Base-by-base conservation (phyloP, 805 yeast genomes). In the Pichia insulana region DNA sequence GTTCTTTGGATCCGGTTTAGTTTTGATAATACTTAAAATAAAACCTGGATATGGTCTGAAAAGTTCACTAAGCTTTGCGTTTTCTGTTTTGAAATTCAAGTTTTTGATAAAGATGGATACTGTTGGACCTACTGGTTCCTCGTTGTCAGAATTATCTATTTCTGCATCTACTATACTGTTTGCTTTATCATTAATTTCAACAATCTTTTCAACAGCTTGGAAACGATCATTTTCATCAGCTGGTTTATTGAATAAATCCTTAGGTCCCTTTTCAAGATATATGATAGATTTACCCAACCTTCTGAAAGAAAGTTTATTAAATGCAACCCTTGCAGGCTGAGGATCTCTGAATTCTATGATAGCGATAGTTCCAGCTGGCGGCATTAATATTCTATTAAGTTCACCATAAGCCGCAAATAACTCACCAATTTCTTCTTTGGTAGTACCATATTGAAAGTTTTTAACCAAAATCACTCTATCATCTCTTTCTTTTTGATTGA, bases 281-380 rank as follows among this genome's bases (percentile, higher is more conserved):
- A 92, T 58, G 44, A 92, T 84, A 36, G 92, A 78, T 56, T 84
- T 87, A 48, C 89, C 89, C 56, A 90, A 78, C 55, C 97, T 73
- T 58, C 90, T 79, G 61, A 81, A 92, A 16, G 97, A 83, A 35
- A 92, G 68, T 55, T 86, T 87, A 25, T 84, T 70, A 59, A 92
- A 92, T 1, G 97, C 97, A 3, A 85, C 71, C 63, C 97, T 79
- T 2, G 94, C 97, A 36, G 83, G 69, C 12, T 95, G 82, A 2
- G 79, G 65, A 59, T 84, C 90, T 54, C 88, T 71, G 62, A 80
- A 89, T 62, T 90, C 96, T 9, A 92, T 80, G 56, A 92, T 83
- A 11, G 97, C 97, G 53, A 92, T 87, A 0, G 96, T 88, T 9
- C 97, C 97, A 6, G 94, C 83, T 6, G 96, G 96, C 13, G 98